These are phyloP conservation scores for Gracilaria gracilis DNA, from an alignment of 23 red algal species.

Conservation along the genomic window DNA sequence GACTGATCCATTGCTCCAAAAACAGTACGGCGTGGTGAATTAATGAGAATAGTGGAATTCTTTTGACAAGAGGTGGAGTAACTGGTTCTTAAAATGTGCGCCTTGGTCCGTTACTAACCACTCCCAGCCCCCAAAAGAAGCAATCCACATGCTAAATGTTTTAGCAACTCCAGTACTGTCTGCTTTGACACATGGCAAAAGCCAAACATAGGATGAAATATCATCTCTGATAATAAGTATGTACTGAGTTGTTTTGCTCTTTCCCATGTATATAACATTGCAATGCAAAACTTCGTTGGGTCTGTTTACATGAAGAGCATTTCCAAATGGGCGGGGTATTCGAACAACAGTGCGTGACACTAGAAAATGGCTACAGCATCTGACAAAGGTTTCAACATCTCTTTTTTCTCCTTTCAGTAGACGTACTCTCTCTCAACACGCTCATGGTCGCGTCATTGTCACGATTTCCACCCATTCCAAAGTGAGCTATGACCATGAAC, in stretches of 20 bases:
- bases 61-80: not conserved
- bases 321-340: conserved; percentile 44
- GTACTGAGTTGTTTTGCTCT: conserved; percentile 3
- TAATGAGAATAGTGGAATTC: conserved; percentile 20
- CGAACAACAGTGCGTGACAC: not conserved
- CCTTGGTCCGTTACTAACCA: conserved; percentile 34
- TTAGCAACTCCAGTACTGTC: not conserved
- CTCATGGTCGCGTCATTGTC: conserved; percentile 29
- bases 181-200: not conserved
- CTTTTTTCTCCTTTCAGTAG: conserved; percentile 33
- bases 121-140: conserved; percentile 4
- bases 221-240: conserved; percentile 23
- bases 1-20: conserved; percentile 16
- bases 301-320: not conserved
- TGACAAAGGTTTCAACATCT: conserved; percentile 9
- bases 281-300: conserved; percentile 56
- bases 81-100: conserved; percentile 45
- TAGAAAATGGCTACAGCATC: conserved; percentile 39
- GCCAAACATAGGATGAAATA: conserved; percentile 15
- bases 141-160: conserved; percentile 1
- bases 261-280: conserved; percentile 57
- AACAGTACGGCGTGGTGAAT: conserved; percentile 27
- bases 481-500: conserved; percentile 40
- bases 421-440: not conserved
- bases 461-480: conserved; percentile 27